Conservation (phyloP, 1,284 basidiomycete genomes). For the Fomitopsis schrenkii region DNA sequence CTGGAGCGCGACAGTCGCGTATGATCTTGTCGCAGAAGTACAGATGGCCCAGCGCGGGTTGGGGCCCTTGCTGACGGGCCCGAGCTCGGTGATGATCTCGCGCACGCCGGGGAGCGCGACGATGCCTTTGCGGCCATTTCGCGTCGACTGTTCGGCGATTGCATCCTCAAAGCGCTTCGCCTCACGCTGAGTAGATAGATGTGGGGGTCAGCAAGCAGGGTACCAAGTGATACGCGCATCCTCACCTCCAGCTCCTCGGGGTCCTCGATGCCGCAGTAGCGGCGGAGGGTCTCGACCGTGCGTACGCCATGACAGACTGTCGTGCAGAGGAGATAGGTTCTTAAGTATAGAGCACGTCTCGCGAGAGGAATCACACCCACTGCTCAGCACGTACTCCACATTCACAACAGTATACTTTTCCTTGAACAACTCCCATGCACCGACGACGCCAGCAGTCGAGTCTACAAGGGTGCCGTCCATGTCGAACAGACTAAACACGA, state of each 20-base stretch:
- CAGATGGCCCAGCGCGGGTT: conserved; percentile 64
- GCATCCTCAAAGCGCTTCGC: conserved; percentile 65
- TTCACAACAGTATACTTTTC: conserved; percentile 61
- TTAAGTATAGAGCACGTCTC: background rate
- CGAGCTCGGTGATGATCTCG: conserved; percentile 50
- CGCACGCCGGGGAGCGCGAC: conserved; percentile 59
- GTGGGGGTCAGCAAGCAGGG: background rate
- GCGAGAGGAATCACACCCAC: conserved; percentile 31
- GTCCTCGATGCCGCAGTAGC: conserved; percentile 67
- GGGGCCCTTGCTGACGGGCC: conserved; percentile 38
- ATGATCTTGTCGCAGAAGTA: conserved; percentile 61
- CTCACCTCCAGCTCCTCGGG: conserved; percentile 62
- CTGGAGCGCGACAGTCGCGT: conserved; percentile 51
- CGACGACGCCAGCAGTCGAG: conserved; percentile 69
- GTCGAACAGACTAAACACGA: conserved; percentile 55
- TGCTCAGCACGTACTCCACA: conserved; percentile 56
- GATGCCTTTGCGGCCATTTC: conserved; percentile 54
- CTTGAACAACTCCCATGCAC: conserved; percentile 68
- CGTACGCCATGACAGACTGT: conserved; percentile 78
- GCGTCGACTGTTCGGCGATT: conserved; percentile 52
- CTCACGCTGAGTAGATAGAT: conserved; percentile 42
- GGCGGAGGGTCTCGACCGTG: conserved; percentile 74
- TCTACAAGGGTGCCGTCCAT: conserved; percentile 80
- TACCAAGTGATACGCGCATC: background rate
- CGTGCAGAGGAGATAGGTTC: background rate